Conservation (phyloP, 2,329 filamentous ascomycete genomes). For the Alternaria longipes region DNA sequence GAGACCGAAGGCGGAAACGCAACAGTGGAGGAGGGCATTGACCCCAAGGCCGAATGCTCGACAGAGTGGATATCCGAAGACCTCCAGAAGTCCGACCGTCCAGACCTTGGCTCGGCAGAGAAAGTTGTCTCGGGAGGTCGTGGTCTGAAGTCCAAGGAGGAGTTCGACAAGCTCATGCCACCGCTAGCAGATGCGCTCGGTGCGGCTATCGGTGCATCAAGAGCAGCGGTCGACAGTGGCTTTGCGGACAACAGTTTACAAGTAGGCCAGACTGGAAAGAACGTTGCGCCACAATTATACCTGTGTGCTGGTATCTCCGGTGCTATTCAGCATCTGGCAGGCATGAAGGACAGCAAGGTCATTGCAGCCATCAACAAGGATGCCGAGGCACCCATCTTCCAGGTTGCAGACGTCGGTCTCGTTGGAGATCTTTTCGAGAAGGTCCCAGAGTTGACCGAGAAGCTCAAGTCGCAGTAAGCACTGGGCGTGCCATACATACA, state of each 20-base stretch:
- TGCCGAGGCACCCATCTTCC: conserved; percentile 95
- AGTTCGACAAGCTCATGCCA: conserved; percentile 92
- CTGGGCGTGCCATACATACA: conserved; percentile 13
- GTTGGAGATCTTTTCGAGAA: conserved; percentile 96
- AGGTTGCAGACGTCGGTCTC: conserved; percentile 93
- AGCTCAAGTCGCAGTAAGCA: conserved; percentile 70
- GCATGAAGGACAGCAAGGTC: conserved; percentile 99
- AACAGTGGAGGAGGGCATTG: conserved; percentile 79
- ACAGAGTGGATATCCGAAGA: conserved; percentile 96
- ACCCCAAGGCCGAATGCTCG: conserved; percentile 77
- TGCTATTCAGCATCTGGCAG: conserved; percentile 96
- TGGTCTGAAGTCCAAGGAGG: conserved; percentile 96
- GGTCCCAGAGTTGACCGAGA: conserved; percentile 95
- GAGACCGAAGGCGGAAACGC: conserved; percentile 77
- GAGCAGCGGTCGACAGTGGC: conserved; percentile 94
- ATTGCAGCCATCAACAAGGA: conserved; percentile 99
- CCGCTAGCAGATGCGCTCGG: conserved; percentile 91
- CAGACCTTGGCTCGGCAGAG: conserved; percentile 87
- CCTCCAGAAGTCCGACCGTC: conserved; percentile 90
- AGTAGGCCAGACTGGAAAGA: conserved; percentile 98
- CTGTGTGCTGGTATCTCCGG: conserved; percentile 95
- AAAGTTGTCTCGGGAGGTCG: conserved; percentile 93
- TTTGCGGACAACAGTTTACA: conserved; percentile 99
- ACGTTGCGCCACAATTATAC: conserved; percentile 95
- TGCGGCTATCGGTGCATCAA: conserved; percentile 93